These are phyloP conservation scores for Elsinoe necatrix DNA, from an alignment of 2,329 filamentous ascomycete genomes.

Conservation along the genomic window DNA sequence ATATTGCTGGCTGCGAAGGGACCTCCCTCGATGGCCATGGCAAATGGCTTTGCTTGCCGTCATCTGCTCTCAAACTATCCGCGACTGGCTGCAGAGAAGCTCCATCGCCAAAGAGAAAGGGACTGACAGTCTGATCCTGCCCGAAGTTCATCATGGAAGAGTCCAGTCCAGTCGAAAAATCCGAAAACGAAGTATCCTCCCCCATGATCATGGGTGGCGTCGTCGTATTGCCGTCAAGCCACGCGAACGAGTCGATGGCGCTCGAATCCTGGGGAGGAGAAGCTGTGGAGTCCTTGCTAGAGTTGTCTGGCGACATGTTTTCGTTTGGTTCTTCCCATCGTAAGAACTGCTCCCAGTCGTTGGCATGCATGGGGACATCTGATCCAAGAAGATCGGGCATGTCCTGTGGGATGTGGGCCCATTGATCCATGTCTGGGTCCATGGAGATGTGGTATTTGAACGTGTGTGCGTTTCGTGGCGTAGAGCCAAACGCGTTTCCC, in stretches of 20 bases:
- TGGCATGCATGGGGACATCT: constrained; percentile 20
- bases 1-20: constrained; percentile 10
- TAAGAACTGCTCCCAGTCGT: constrained; percentile 42
- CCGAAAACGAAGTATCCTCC: constrained; percentile 26
- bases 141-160: constrained; percentile 25
- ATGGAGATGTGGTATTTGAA: not conserved
- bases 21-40: constrained; percentile 11
- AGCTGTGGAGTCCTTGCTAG: constrained; percentile 29
- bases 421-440: not conserved
- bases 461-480: constrained; percentile 1
- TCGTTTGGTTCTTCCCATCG: constrained; percentile 35
- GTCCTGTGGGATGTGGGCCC: constrained; percentile 1
- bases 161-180: constrained; percentile 21
- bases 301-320: constrained; percentile 28
- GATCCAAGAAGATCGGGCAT: constrained; percentile 13
- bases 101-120: constrained; percentile 18
- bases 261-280: constrained; percentile 27
- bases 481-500: constrained; percentile 4
- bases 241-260: constrained; percentile 21
- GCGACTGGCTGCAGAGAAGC: constrained; percentile 16
- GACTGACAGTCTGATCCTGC: constrained; percentile 14
- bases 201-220: constrained; percentile 28
- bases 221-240: constrained; percentile 21
- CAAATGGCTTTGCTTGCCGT: constrained; percentile 20
- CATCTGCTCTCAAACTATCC: constrained; percentile 18